Percentiles rank a stretch among this genome's conserved stretches.
These are phyloP conservation scores for Suhomyces wounanorum DNA, from an alignment of 1,139 yeast species.

Conservation along the genomic window DNA sequence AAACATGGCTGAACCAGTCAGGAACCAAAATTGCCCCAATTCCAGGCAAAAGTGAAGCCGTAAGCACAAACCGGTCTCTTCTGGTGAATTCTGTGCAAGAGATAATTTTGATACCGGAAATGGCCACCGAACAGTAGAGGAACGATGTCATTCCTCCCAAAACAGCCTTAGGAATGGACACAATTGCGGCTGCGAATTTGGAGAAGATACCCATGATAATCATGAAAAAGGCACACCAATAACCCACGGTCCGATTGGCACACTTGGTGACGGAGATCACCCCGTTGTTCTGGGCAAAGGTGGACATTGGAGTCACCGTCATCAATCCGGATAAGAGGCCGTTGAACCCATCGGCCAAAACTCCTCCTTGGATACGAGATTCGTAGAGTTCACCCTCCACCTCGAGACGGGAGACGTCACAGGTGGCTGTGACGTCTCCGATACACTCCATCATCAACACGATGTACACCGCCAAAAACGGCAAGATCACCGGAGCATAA, in stretches of 20 bases:
- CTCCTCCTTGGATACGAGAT: constrained; percentile 88
- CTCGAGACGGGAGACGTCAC: constrained; percentile 82
- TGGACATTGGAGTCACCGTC: constrained; percentile 81
- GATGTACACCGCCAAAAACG: constrained; percentile 77
- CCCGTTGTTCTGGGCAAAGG: constrained; percentile 94
- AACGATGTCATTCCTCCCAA: constrained; percentile 94
- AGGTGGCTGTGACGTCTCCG: constrained; percentile 91
- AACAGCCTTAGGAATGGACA: constrained; percentile 80
- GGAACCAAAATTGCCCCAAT: constrained; percentile 77
- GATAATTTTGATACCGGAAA: constrained; percentile 82
- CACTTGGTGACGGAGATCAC: constrained; percentile 88
- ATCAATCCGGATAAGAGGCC: constrained; percentile 73
- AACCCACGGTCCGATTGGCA: constrained; percentile 83
- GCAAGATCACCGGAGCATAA: constrained; percentile 83
- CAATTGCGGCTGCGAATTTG: constrained; percentile 87
- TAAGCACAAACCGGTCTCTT: constrained; percentile 82
- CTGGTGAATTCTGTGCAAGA: constrained; percentile 76
- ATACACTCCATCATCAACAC: constrained; percentile 88
- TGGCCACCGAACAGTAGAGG: constrained; percentile 84
- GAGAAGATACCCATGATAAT: constrained; percentile 84
- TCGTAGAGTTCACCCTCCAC: constrained; percentile 82
- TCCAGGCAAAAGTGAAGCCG: constrained; percentile 76
- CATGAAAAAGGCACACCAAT: constrained; percentile 85
- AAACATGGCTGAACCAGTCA: constrained; percentile 71
- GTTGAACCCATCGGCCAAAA: constrained; percentile 75